Evolutionary conservation across 208 protist genomes (phyloP).

Genomic region (Lotmaria passim): DNA sequence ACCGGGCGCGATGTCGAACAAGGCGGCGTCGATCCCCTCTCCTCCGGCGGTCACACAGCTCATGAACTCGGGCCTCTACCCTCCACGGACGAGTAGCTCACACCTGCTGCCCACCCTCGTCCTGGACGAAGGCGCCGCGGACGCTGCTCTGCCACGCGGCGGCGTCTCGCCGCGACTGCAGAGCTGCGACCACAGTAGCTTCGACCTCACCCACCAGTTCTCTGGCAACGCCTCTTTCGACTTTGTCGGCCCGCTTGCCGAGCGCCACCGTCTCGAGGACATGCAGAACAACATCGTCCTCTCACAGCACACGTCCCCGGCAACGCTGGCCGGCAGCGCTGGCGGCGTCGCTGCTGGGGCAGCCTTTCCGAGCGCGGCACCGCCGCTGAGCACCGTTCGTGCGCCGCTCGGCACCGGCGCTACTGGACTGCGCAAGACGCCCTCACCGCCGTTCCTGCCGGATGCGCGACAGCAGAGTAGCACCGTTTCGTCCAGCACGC

Average conservation of each 20-base stretch:
- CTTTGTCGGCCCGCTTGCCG: slow-evolving; percentile 45
- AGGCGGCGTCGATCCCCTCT: slow-evolving; percentile 7
- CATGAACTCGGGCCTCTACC: slow-evolving; percentile 31
- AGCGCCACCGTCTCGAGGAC: slow-evolving; percentile 43
- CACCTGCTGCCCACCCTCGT: background rate
- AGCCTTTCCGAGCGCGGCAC: background rate
- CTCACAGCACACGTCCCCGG: slow-evolving; percentile 8
- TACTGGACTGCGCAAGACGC: slow-evolving; percentile 22
- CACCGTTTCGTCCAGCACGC: background rate
- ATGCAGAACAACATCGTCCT: slow-evolving; percentile 24
- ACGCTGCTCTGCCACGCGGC: slow-evolving; percentile 1
- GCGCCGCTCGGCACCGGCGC: background rate
- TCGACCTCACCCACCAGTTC: slow-evolving; percentile 40
- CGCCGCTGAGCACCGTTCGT: background rate
- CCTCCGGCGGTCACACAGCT: slow-evolving; percentile 22
- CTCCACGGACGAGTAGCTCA: slow-evolving; percentile 15
- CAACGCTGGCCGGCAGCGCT: background rate
- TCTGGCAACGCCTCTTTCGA: slow-evolving; percentile 61
- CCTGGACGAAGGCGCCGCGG: slow-evolving; percentile 9
- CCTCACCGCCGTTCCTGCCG: slow-evolving; percentile 6
- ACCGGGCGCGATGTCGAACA: background rate
- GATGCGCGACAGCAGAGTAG: slow-evolving; percentile 12
- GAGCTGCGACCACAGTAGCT: slow-evolving; percentile 28
- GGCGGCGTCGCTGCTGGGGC: background rate
- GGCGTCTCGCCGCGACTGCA: slow-evolving; percentile 6